Conservation (phyloP, 2,329 filamentous ascomycete species). For the Epichloe gansuensis region DNA sequence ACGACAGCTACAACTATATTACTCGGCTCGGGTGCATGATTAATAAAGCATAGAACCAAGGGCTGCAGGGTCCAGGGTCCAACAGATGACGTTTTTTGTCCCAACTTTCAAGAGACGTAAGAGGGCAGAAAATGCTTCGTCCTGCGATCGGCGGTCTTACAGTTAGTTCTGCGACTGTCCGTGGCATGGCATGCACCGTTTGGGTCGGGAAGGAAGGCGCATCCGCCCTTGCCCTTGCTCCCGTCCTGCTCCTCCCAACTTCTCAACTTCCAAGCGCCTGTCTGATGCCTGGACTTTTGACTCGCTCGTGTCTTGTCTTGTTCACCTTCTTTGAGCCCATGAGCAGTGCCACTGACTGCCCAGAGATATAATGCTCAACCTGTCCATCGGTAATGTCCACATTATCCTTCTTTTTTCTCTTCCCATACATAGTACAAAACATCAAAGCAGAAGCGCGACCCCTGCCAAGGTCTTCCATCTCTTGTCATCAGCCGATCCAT, state of each 20-base stretch:
- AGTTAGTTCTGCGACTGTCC: neutral
- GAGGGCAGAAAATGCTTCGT: neutral
- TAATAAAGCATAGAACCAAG: neutral
- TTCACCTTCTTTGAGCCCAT: neutral
- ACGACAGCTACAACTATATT: no score
- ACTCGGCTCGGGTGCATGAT: neutral
- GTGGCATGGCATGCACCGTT: neutral
- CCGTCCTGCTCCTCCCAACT: neutral
- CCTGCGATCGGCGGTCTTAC: neutral
- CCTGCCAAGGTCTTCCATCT: neutral
- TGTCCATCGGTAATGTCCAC: neutral
- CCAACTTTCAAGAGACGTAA: neutral
- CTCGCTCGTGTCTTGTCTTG: no score
- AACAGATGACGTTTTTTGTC: slow-evolving; percentile 1
- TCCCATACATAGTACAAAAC: no score
- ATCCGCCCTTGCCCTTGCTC: neutral
- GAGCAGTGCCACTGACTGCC: neutral
- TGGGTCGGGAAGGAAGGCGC: neutral
- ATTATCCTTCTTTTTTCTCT: neutral
- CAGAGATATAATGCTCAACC: neutral
- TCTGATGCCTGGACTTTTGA: no score
- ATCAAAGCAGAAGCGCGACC: neutral
- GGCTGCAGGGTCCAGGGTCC: neutral
- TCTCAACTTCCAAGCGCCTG: neutral
- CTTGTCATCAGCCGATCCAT: neutral